Percentiles rank a stretch among this genome's conserved stretches.
These are phyloP conservation scores for Silene uniflora DNA, from an alignment of 148 eudicot species.

Conservation along the genomic window DNA sequence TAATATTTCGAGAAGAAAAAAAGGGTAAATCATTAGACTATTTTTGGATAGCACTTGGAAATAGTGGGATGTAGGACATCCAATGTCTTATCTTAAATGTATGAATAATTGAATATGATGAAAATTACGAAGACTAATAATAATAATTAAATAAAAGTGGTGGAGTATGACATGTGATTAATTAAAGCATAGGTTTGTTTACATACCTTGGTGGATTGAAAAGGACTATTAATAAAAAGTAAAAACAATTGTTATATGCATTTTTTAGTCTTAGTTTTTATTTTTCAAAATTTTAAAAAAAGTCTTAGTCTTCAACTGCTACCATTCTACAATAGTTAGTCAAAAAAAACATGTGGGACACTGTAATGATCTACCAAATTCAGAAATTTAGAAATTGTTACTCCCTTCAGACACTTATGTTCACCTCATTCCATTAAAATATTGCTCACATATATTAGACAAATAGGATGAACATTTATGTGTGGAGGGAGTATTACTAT, in stretches of 20 bases:
- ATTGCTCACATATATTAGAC: too few species aligned
- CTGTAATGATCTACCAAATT: background rate
- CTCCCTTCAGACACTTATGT: too few species aligned
- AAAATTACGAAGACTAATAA: background rate
- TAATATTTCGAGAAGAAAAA: too few species aligned
- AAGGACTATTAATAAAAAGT: too few species aligned
- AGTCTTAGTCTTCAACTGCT: background rate
- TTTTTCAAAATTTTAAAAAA: background rate
- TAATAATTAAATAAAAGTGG: background rate
- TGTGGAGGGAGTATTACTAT: too few species aligned
- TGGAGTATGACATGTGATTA: background rate
- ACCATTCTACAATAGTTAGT: background rate
- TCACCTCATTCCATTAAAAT: too few species aligned
- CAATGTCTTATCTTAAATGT: background rate
- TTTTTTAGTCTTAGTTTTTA: too few species aligned
- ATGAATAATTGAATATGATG: background rate
- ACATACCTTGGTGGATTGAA: background rate
- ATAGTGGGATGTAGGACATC: background rate
- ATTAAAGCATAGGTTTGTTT: background rate
- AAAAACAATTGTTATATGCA: background rate
- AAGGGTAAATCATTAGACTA: background rate
- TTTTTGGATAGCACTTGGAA: background rate
- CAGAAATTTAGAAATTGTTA: background rate
- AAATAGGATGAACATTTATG: too few species aligned
- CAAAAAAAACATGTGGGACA: constrained; percentile 12